Base-by-base conservation (phyloP, 2,329 filamentous ascomycete genomes). In the Phyllosticta citriasiana region DNA sequence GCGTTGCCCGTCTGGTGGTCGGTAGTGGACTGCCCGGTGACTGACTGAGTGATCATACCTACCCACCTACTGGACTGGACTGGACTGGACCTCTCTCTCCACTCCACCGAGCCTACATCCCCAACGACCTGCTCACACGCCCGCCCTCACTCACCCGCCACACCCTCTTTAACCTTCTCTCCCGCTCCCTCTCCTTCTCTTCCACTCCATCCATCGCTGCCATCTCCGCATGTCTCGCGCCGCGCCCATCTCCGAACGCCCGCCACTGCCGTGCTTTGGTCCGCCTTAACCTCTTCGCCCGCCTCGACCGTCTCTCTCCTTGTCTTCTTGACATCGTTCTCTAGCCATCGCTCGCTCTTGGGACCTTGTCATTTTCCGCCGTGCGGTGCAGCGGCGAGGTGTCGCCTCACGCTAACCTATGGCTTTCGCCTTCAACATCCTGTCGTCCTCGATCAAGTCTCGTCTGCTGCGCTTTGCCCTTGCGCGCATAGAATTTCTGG, bases 401-500 rank as follows among this genome's bases (percentile, higher is more conserved):
- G 50, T 59, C 53, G 47, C 63, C 61, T 63, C 51, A 16, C 14
- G 40, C 60, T 56, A 22, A 51, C 33, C 60, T 73, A 91, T 92
- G 88, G 85, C 87, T 59, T 74, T 73, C 65, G 40, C 40, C 68
- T 86, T 82, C 25, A 67, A 69, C 27, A 67, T 89, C 72, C 83
- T 94, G 69, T 86, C 91, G 65, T 89, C 84, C 67, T 90, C 80
- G 67, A 79, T 96, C 80, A 89, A 92, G 77, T 96, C 94, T 82
- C 86, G 88, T 73, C 82, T 97, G 68, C 82, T 97, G 66, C 87
- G 90, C 67, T 96, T 94, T 78, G 90, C 87, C 57, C 79, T 99
- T 52, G 88, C 88, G 25, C 86, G 87, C 62, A 81, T 96, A 63
- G 91, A 96, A 67, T 81, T 97, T 60, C 84, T 99, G 63, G 94